phyloP scores from a whole-genome alignment of 352 stramenopile species.

The Pythium plurisporium region DNA sequence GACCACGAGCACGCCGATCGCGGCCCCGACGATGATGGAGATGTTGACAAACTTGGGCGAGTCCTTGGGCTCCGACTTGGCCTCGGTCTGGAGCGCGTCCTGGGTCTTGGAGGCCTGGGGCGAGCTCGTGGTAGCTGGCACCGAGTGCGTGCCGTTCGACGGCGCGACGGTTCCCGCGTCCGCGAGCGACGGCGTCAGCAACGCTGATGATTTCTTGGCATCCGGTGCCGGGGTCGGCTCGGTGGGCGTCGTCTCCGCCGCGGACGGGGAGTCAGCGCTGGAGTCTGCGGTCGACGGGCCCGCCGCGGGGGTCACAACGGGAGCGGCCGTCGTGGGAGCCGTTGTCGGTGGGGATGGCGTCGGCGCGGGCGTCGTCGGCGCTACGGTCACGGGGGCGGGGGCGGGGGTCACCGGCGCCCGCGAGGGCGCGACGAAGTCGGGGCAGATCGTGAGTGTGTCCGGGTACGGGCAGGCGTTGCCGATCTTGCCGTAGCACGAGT shows the following conservation, averaged over 20 bases:
- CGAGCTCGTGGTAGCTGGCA: not conserved
- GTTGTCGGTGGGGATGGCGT: not conserved
- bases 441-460: conserved; percentile 29
- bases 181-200: not conserved
- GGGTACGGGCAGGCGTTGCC: conserved; percentile 34
- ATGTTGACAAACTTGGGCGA: conserved; percentile 39
- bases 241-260: not conserved
- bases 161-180: conserved; percentile 5
- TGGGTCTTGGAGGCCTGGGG: conserved; percentile 5
- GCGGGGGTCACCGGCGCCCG: not conserved
- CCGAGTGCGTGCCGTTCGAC: conserved; percentile 6
- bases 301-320: not conserved
- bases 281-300: not conserved
- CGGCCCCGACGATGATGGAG: conserved; percentile 37
- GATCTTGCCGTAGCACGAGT: conserved; percentile 64
- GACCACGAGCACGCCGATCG: conserved; percentile 40
- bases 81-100: conserved; percentile 11
- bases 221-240: not conserved
- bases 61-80: not conserved
- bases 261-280: not conserved
- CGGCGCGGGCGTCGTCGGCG: not conserved
- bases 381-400: not conserved
- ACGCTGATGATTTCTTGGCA: not conserved
- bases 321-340: not conserved
- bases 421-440: not conserved